Evolutionary conservation across 2,329 filamentous ascomycete genomes (phyloP), one percentile per base, ranked within the genome.

Genomic region (Lachnellula suecica): DNA sequence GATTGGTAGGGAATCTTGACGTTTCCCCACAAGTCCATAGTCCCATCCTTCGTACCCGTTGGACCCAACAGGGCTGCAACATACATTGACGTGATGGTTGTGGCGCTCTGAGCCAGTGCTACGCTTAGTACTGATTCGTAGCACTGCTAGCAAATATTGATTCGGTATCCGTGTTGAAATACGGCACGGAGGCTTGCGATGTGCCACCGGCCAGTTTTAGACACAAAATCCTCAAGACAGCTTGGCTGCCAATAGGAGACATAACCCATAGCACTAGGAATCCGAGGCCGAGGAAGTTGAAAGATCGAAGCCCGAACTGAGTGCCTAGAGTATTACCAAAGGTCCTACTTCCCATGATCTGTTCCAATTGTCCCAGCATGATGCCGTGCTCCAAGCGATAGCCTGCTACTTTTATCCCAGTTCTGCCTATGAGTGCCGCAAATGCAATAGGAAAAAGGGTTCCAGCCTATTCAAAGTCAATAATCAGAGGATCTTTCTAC

Each of bases 221-320:
- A 15, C 11, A 45, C 13, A 53, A 15, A 15, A 53, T 35, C 24
- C 51, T 44, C 13, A 53, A 48, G 19, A 22, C 41, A 23, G 42
- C 49, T 25, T 56, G 54, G 40, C 52, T 56, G 25, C 58, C 58
- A 27, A 60, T 34, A 2, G 56, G 56, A 6, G 56, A 60, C 10
- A 60, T 41, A 5, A 48, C 23, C 53, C 57, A 60, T 4, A 57
- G 7, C 8, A 19, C n/a, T 4, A 60, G n/a, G 9, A 60, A 43
- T 2, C 47, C 27, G 3, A 59, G 10, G 1, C 46, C 50, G 7
- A 53, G 31, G 13, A 51, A 20, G 24, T 57, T 57, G 27, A 53
- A 45, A 3, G 42, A 43, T 22, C 53, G 22, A 20, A 59, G 47
- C 6, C 51, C 45, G 9, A 38, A 24, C 37, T 55, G 52, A 7